Evolutionary conservation across 169 alveolate species (phyloP).

Genomic region (Gregarina niphandrodes): DNA sequence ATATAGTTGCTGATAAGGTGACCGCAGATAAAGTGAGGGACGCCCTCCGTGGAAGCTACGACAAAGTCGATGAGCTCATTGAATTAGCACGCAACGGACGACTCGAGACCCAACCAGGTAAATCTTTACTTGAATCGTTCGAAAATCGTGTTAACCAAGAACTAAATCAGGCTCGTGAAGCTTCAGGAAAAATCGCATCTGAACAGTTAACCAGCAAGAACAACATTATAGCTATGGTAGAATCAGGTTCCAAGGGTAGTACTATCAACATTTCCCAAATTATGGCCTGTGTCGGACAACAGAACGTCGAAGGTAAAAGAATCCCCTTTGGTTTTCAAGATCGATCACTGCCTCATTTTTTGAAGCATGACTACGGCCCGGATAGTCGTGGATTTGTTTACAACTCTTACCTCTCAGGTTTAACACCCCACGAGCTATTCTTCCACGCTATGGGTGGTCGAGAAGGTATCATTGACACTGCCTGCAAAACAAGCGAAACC

Average conservation of each 20-base stretch:
- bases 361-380: constrained; percentile 95
- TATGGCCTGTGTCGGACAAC: constrained; percentile 98
- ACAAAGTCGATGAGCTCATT: constrained; percentile 29
- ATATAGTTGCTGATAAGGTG: constrained; percentile 75
- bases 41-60: constrained; percentile 37
- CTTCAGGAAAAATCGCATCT: constrained; percentile 60
- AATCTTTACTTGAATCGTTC: constrained; percentile 83
- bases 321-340: constrained; percentile 90
- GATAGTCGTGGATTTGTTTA: constrained; percentile 95
- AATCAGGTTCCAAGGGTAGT: constrained; percentile 87
- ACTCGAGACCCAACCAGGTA: constrained; percentile 93
- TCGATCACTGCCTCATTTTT: constrained; percentile 95
- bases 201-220: constrained; percentile 68
- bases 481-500: constrained; percentile 98
- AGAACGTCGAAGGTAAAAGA: constrained; percentile 99
- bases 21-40: constrained; percentile 61
- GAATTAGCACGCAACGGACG: constrained; percentile 75
- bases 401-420: constrained; percentile 79
- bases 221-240: constrained; percentile 88
- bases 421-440: constrained; percentile 91
- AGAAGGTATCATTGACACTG: constrained; percentile 99
- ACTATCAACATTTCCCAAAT: constrained; percentile 83
- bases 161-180: constrained; percentile 82
- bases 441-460: constrained; percentile 99
- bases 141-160: constrained; percentile 82